Evolutionary conservation across 805 yeast genomes (phyloP), one percentile per base, ranked within the genome.

Genomic region (Barnettozyma salicaria): DNA sequence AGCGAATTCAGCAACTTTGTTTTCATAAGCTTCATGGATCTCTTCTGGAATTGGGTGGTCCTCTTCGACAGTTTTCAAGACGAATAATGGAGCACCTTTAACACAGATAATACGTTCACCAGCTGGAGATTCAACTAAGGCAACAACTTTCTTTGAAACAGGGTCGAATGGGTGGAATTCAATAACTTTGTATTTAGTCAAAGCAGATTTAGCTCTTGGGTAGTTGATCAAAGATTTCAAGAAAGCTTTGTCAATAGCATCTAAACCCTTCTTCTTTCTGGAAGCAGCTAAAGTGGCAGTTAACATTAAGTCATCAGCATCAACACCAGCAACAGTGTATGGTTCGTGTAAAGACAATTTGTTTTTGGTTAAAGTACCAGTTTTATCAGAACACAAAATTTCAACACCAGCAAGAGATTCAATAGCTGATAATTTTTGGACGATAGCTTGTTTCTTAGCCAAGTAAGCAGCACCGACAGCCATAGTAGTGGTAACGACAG

Each of bases 401-500:
- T 89, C 96, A 61, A 88, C 96, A 80, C 96, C 96, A 52, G 96
- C 97, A 56, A 88, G 74, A 48, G 96, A 88, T 72, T 88, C 97
- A 71, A 88, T 88, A 53, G 96, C 96, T 65, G 95, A 84, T 60
- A 88, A 76, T 66, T 88, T 88, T 71, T 88, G 96, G 58, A 88
- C 97, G 75, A 88, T 88, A 55, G 96, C 96, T 71, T 86, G 86
- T 71, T 87, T 88, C 78, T 87, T 85, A 59, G 96, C 96, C 62
- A 88, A 74, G 82, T 88, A 86, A 63, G 96, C 96, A 66, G 96
- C 97, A 80, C 97, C 97, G 69, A 89, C 97, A 67, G 97, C 97
- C 96, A 88, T 87, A 65, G 96, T 88, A 59, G 96, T 88, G 74
- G 96, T 88, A 54, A 87, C 96, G 61, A 88, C 96, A 65, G 95